Evolutionary conservation across 441 rosid species (phyloP).

Genomic region (Populus hybrid): DNA sequence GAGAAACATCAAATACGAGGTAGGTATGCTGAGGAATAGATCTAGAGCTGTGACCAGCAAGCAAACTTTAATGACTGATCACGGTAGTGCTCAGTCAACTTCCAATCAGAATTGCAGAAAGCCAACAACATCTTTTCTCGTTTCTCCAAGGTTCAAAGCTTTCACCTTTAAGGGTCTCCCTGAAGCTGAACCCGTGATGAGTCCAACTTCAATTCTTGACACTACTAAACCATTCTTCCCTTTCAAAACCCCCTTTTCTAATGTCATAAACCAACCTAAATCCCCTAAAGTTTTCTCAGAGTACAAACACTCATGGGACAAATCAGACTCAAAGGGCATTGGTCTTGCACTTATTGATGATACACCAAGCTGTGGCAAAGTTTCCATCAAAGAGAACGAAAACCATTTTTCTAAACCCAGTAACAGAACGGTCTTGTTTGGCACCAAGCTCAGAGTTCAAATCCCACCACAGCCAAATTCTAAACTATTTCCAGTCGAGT

Average conservation of each 20-base stretch:
- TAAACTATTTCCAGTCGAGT: slow-evolving; percentile 19
- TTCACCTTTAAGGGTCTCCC: slow-evolving; percentile 37
- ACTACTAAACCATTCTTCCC: slow-evolving; percentile 35
- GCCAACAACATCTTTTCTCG: slow-evolving; percentile 40
- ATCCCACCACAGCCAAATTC: slow-evolving; percentile 39
- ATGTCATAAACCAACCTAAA: slow-evolving; percentile 24
- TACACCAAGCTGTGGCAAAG: slow-evolving; percentile 15
- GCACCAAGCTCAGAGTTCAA: slow-evolving; percentile 51
- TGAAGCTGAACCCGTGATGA: slow-evolving; percentile 43
- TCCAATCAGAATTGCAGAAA: slow-evolving; percentile 27
- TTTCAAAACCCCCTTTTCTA: slow-evolving; percentile 32
- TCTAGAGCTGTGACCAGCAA: slow-evolving; percentile 54
- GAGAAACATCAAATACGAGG: background rate
- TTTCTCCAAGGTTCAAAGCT: slow-evolving; percentile 57
- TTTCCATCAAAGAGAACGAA: slow-evolving; percentile 6
- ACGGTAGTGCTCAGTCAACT: slow-evolving; percentile 29
- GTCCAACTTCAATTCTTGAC: slow-evolving; percentile 70
- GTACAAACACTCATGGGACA: slow-evolving; percentile 31
- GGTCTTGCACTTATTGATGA: slow-evolving; percentile 58
- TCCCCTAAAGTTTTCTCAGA: slow-evolving; percentile 30
- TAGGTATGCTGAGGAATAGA: slow-evolving; percentile 55
- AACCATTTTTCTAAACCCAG: slow-evolving; percentile 20
- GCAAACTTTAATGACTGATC: slow-evolving; percentile 64
- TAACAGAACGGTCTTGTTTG: slow-evolving; percentile 55
- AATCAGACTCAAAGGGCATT: slow-evolving; percentile 41